phyloP scores from a whole-genome alignment of 306 rosid species.

The Betula pendula region DNA sequence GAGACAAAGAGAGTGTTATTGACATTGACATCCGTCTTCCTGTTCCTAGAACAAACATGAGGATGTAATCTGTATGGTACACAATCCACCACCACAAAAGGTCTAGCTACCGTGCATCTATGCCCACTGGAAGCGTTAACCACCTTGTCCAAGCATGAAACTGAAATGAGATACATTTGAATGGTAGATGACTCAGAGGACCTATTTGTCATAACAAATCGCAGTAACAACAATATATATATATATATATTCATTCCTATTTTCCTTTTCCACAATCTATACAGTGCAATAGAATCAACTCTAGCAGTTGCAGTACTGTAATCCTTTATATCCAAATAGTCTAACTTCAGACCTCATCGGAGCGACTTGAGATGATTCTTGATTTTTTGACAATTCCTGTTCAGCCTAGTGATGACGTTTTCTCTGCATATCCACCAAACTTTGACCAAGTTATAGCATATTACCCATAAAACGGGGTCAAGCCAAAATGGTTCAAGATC shows the following conservation, averaged over 20 bases:
- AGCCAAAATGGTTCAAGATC: neutral
- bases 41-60: neutral
- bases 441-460: conserved; percentile 19
- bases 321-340: too few species aligned
- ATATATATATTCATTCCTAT: too few species aligned
- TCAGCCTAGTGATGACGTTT: conserved; percentile 14
- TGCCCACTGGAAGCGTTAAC: neutral
- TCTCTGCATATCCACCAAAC: conserved; percentile 16
- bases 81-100: too few species aligned
- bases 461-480: conserved; percentile 9
- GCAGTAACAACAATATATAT: neutral
- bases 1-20: neutral
- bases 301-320: too few species aligned
- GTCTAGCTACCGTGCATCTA: too few species aligned
- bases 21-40: neutral
- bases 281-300: too few species aligned
- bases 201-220: neutral
- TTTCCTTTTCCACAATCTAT: too few species aligned
- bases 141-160: neutral
- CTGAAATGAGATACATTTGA: neutral
- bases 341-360: neutral
- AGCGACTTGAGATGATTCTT: conserved; percentile 13
- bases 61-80: too few species aligned
- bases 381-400: conserved; percentile 6
- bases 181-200: neutral